Base-by-base conservation (phyloP, 2,329 filamentous ascomycete species). In the Monosporascus sp. region DNA sequence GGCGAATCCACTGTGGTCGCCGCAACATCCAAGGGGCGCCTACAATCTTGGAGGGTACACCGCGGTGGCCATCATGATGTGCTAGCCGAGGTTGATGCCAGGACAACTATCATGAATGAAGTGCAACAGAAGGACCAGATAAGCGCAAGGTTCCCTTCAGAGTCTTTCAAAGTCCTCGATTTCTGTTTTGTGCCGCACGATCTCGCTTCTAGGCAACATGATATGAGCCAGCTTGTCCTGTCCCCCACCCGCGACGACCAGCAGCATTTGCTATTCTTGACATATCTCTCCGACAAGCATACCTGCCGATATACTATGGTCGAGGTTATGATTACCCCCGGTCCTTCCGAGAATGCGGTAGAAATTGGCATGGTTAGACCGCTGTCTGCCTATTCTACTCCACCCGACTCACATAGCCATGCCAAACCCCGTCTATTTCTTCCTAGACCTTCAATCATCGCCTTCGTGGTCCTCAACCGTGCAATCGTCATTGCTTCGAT, bases 31-130 rank as follows among this genome's bases (percentile, higher is more conserved):
- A 87, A 87, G 62, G 93, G 89, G 27, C 81, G 86, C 54, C 74
- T 99, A 26, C 87, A 95, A 62, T 80, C 87, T 7, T 99, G 94
- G 94, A 89, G 88, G 65, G 79, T 97, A 44, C 91, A 93, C 64
- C 90, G 93, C 69, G 89, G 89, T 56, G 92, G 92, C 37, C 89
- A 92, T 60, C 86, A 91, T 65, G 84, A 88, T 44, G 78, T 90
- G 48, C 81, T 88, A 47, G 80, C 81, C 26, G 89, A 93, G 56
- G 77, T 86, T 22, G 88, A 96, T 67, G 76, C 85, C 53, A 82
- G 85, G 52, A 82, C 85, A 22, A 71, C 80, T 4, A 78, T 97
- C 37, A 67, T 86, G 17, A 70, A 76, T 2, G 82, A 85, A 35
- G 73, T 96, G 19, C 80, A 81, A 51, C 73, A 79, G 40, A 71